Conservation (phyloP, 2,329 filamentous ascomycete species). For the Alternaria sp. region DNA sequence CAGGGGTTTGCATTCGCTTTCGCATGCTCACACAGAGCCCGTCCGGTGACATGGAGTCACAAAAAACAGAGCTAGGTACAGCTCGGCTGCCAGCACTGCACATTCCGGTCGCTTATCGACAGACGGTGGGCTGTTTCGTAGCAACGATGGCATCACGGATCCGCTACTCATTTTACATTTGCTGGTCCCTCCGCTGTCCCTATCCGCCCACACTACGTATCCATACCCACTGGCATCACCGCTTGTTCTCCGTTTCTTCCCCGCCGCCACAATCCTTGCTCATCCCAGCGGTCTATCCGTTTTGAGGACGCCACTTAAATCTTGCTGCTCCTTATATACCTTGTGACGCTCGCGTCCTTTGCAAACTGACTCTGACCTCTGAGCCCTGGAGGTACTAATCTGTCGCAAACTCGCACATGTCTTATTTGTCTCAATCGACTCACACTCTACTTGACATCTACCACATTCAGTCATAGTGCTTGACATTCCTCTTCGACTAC, state of each 20-base stretch:
- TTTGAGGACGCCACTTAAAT: slow-evolving; percentile 52
- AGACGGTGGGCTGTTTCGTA: slow-evolving; percentile 34
- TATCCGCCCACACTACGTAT: slow-evolving; percentile 50
- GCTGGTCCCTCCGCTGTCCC: slow-evolving; percentile 48
- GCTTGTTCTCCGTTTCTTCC: slow-evolving; percentile 50
- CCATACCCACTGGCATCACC: slow-evolving; percentile 48
- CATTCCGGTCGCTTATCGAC: slow-evolving; percentile 38
- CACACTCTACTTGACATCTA: slow-evolving; percentile 12
- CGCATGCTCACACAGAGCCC: slow-evolving; percentile 25
- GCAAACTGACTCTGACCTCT: slow-evolving; percentile 38
- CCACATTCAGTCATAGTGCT: slow-evolving; percentile 19
- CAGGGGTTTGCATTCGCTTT: slow-evolving; percentile 38
- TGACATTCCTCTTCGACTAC: slow-evolving; percentile 9
- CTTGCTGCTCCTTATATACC: slow-evolving; percentile 50
- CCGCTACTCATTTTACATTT: slow-evolving; percentile 41
- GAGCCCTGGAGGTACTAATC: slow-evolving; percentile 33
- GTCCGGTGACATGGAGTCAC: slow-evolving; percentile 43
- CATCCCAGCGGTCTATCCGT: slow-evolving; percentile 44
- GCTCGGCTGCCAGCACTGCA: slow-evolving; percentile 42
- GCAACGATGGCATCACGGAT: slow-evolving; percentile 36
- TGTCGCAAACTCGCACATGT: slow-evolving; percentile 44
- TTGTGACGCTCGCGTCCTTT: slow-evolving; percentile 46
- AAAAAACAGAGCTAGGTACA: slow-evolving; percentile 26
- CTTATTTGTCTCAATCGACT: slow-evolving; percentile 31
- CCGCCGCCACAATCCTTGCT: slow-evolving; percentile 49